A percentile compares a stretch with the other conserved stretches of the same genome.
Conservation (phyloP, 345 rosid genomes). For the Aurinia saxatilis region DNA sequence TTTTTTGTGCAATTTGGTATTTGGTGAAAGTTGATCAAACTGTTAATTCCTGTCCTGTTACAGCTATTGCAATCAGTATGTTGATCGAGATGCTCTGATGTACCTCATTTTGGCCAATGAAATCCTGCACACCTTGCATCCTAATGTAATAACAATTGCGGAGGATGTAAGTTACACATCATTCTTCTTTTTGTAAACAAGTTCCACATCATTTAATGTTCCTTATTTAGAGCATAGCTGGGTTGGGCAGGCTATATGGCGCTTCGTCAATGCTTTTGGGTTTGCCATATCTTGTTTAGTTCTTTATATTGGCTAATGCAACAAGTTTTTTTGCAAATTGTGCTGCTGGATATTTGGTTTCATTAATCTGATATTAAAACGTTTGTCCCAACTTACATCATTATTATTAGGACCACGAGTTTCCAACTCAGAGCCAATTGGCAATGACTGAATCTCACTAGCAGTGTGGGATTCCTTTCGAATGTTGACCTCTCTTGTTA, state of each 20-base stretch:
- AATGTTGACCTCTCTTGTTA: background rate
- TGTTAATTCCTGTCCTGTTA: conserved; percentile 22
- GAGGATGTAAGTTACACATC: conserved; percentile 68
- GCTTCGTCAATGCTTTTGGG: background rate
- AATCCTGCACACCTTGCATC: conserved; percentile 73
- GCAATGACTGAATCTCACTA: background rate
- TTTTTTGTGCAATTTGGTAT: conserved; percentile 8
- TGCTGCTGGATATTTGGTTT: background rate
- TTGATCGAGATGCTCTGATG: conserved; percentile 81
- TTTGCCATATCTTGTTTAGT: background rate
- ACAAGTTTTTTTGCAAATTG: background rate
- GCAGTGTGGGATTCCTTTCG: background rate
- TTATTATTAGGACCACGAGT: background rate
- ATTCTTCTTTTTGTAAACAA: background rate
- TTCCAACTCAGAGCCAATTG: background rate
- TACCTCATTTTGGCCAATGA: conserved; percentile 95
- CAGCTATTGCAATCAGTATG: conserved; percentile 95
- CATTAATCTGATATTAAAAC: background rate
- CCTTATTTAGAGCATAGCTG: background rate
- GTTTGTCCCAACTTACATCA: background rate
- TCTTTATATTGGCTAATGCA: background rate
- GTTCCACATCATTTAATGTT: background rate
- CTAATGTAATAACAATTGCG: conserved; percentile 83
- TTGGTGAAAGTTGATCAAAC: conserved; percentile 6
- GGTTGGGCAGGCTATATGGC: background rate